Base-by-base conservation (phyloP, 2,329 filamentous ascomycete species). In the Aureobasidium namibiae region DNA sequence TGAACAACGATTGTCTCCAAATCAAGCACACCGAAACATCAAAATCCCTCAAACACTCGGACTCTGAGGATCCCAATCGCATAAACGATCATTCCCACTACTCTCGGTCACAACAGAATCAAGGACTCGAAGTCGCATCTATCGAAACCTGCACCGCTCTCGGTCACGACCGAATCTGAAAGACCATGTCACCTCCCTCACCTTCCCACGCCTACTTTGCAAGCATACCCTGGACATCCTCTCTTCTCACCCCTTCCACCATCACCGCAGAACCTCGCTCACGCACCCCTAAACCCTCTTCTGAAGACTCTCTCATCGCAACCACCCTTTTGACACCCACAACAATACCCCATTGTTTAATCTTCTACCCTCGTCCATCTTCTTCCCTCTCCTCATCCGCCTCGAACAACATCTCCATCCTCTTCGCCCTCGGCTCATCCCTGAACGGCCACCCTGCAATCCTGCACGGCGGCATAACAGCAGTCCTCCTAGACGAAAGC, bases 391-490 rank as follows among this genome's bases (percentile, higher is more conserved):
- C 36, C 71, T 73, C 58, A 63, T 63, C 24, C 71, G 76, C 64
- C 66, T 76, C 26, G 26, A 14, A 7, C 11, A 34, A 34, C 3
- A 34, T 34, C n/a, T 65, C 63, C 33, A 71, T 69, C 1, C 66
- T 79, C 8, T 64, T 76, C 52, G 69, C 72, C n/a, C 29, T 86
- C 1, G 82, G 80, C 1, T 65, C 72, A 11, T 78, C 76, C 18
- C 63, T 86, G 59, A 81, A 82, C 62, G 83, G 83, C 2, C 79
- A 79, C 63, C 70, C 78, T 1, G 68, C 73, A 3, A 73, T 82
- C 7, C 71, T 75, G 10, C 84, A 87, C 66, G 83, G 84, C 21
- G 84, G 83, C 1, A 76, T 86, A 31, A 75, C 82, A 7, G 76
- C 77, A 9, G 76, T 79, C 0, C 67, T 86, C n/a, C 67, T 87